phyloP scores from a whole-genome alignment of 1,139 yeast genomes.

The Taphrina confusa region DNA sequence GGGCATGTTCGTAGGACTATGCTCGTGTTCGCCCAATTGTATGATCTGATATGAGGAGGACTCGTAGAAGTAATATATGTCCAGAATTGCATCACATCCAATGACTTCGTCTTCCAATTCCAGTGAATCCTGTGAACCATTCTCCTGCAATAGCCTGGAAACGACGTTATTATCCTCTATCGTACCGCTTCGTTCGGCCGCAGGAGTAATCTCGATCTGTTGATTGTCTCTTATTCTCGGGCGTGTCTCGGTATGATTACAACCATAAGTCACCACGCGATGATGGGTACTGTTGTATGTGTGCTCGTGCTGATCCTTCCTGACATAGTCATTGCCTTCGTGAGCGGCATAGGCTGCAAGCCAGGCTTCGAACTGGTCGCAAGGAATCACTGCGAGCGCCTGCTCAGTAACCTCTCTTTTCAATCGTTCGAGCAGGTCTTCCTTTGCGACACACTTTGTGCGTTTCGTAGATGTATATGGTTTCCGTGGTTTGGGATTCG shows the following conservation, averaged over 20 bases:
- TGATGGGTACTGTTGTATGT: constrained; percentile 33
- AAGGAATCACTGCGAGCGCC: constrained; percentile 21
- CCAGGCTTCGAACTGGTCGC: constrained; percentile 27
- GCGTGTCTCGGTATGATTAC: constrained; percentile 12
- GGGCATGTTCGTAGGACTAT: constrained; percentile 20
- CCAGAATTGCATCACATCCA: constrained; percentile 30
- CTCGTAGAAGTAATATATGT: constrained; percentile 31
- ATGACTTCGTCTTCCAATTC: constrained; percentile 5
- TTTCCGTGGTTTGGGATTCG: constrained; percentile 26
- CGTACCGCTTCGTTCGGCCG: neutral
- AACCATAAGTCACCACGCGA: constrained; percentile 32
- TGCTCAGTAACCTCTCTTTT: constrained; percentile 23
- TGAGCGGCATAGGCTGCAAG: constrained; percentile 25
- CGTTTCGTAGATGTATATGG: constrained; percentile 28
- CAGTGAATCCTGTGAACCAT: neutral
- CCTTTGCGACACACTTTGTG: constrained; percentile 14
- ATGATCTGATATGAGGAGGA: constrained; percentile 18
- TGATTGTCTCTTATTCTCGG: neutral
- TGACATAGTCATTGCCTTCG: constrained; percentile 30
- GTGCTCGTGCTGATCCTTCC: constrained; percentile 27
- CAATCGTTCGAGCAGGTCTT: constrained; percentile 25
- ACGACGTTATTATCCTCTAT: neutral
- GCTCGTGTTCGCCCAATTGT: constrained; percentile 25
- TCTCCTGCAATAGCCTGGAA: neutral
- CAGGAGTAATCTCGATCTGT: neutral